Evolutionary conservation across 352 stramenopile genomes (phyloP).

Genomic region (Pythium insidiosum): DNA sequence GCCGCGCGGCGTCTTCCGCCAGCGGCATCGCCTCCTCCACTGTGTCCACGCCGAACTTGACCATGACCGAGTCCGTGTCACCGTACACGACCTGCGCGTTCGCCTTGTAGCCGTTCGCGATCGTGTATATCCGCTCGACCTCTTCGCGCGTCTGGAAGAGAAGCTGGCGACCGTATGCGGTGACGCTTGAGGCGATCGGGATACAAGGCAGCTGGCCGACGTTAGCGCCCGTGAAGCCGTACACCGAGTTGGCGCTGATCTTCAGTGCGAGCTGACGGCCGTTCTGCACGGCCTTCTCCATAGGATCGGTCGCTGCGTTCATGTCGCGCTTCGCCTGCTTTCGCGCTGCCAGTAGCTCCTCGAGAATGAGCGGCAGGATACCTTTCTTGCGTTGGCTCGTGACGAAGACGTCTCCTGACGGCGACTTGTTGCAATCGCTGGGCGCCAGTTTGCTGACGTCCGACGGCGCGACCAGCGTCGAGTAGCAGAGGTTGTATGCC

Average conservation of each 20-base stretch:
- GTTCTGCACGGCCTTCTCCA: slow-evolving; percentile 99
- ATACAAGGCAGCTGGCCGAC: slow-evolving; percentile 98
- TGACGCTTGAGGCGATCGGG: slow-evolving; percentile 97
- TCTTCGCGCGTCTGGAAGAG: slow-evolving; percentile 96
- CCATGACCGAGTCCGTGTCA: slow-evolving; percentile 99
- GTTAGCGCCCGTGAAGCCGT: slow-evolving; percentile 99
- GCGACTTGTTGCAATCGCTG: slow-evolving; percentile 88
- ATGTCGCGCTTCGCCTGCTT: slow-evolving; percentile 99
- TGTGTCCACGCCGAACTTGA: slow-evolving; percentile 97
- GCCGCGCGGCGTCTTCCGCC: slow-evolving; percentile 94
- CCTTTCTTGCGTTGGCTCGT: slow-evolving; percentile 94
- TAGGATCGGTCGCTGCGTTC: slow-evolving; percentile 97
- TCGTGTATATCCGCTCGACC: slow-evolving; percentile 95
- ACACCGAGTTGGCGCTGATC: slow-evolving; percentile 98
- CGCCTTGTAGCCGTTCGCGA: slow-evolving; percentile 89
- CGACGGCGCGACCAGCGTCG: slow-evolving; percentile 89
- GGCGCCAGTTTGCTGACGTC: slow-evolving; percentile 59
- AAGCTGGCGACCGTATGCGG: slow-evolving; percentile 96
- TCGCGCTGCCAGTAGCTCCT: slow-evolving; percentile 94
- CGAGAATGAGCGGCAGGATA: slow-evolving; percentile 98
- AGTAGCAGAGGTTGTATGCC: slow-evolving; percentile 99
- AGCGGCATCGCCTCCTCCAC: slow-evolving; percentile 97
- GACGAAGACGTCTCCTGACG: slow-evolving; percentile 96
- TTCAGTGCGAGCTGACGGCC: slow-evolving; percentile 96
- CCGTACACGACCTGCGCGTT: slow-evolving; percentile 98